Conservation (phyloP, 169 alveolate genomes). For the Pseudocohnilembus persalinus region DNA sequence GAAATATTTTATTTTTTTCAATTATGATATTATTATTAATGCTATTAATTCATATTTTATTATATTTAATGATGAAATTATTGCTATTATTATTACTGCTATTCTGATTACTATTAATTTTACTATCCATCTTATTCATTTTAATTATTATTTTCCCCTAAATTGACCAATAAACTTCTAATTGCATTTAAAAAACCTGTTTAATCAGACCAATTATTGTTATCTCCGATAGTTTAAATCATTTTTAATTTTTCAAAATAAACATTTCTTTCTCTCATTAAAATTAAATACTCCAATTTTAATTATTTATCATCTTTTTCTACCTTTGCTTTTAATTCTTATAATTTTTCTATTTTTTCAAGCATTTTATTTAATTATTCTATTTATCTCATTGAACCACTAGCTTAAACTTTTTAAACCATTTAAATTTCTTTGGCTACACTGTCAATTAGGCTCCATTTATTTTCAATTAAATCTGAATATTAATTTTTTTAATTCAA, state of each 20-base stretch:
- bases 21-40: no score
- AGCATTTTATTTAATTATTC: neutral
- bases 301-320: neutral
- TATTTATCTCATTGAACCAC: neutral
- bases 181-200: neutral
- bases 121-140: neutral
- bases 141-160: neutral
- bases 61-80: no score
- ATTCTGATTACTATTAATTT: no score
- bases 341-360: neutral
- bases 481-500: no score
- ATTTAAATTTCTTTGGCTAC: neutral
- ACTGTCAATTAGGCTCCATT: neutral
- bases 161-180: neutral
- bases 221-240: neutral
- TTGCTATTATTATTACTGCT: no score
- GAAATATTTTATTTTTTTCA: no score
- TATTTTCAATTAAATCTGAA: no score
- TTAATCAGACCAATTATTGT: neutral
- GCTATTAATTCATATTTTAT: no score
- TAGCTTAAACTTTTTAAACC: neutral
- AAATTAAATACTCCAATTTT: neutral
- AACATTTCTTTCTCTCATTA: neutral
- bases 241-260: neutral
- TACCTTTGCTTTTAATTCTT: neutral